Conservation (phyloP, 345 rosid genomes). For the Populus simonii region DNA sequence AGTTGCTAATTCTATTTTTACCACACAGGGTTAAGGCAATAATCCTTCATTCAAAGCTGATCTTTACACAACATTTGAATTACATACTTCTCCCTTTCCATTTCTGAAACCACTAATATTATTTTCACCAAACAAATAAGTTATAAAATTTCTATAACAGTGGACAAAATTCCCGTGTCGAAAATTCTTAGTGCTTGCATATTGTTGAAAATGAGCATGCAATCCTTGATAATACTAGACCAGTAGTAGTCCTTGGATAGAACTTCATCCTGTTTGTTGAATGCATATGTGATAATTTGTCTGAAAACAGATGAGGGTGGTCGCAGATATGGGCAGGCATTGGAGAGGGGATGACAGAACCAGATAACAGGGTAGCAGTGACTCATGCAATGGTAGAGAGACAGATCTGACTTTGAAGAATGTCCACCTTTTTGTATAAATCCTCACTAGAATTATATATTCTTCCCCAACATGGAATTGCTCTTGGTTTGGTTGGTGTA, state of each 20-base stretch:
- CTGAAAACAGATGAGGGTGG: conserved; percentile 42
- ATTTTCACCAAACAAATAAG: not conserved
- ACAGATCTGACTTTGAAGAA: conserved; percentile 8
- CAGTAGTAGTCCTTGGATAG: not conserved
- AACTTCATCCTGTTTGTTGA: not conserved
- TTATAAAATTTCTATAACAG: not conserved
- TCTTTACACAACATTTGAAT: not conserved
- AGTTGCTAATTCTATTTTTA: not conserved
- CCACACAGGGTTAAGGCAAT: not conserved
- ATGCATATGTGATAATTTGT: not conserved
- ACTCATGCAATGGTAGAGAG: conserved; percentile 3
- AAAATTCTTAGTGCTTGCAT: not conserved
- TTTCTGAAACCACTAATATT: not conserved
- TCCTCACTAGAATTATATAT: conserved; percentile 3
- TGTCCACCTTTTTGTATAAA: conserved; percentile 21
- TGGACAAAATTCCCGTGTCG: not conserved
- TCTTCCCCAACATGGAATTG: not conserved
- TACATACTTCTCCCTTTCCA: not conserved
- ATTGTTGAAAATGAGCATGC: not conserved
- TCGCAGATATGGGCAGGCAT: conserved; percentile 31
- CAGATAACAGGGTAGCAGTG: conserved; percentile 12
- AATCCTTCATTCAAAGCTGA: not conserved
- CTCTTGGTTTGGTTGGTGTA: conserved; percentile 17
- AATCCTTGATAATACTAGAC: not conserved
- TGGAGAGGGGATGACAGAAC: conserved; percentile 34